phyloP scores from a whole-genome alignment of 2,329 filamentous ascomycete genomes.

The Trichoderma polysporum region DNA sequence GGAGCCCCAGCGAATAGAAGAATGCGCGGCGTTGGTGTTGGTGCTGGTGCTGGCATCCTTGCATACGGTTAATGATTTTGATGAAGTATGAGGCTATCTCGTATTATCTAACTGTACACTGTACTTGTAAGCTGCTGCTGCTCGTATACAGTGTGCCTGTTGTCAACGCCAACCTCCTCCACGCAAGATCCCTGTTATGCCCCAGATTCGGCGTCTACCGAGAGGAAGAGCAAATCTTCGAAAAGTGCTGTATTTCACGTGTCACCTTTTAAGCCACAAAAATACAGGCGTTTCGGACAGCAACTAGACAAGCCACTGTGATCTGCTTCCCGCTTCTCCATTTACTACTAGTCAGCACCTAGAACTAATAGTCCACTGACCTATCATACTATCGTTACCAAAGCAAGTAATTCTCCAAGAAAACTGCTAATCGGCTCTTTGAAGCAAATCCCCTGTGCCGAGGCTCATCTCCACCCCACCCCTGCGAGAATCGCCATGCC shows the following conservation, averaged over 20 bases:
- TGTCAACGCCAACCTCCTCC: background rate
- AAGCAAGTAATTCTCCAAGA: no score
- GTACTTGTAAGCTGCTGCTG: background rate
- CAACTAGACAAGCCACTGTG: background rate
- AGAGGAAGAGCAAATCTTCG: no score
- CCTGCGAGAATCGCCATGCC: background rate
- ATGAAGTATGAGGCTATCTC: background rate
- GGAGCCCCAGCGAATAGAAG: conserved; percentile 42
- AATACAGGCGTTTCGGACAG: background rate
- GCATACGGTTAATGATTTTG: background rate
- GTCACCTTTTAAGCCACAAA: background rate
- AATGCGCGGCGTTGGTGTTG: conserved; percentile 26
- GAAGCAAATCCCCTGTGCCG: background rate
- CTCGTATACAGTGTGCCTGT: background rate
- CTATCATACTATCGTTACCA: background rate
- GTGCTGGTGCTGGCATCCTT: background rate
- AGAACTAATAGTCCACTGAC: background rate
- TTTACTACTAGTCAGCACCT: background rate
- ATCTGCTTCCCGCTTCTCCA: no score
- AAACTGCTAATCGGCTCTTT: background rate
- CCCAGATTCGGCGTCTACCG: background rate
- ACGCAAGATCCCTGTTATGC: background rate
- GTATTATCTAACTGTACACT: background rate
- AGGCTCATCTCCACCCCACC: conserved; percentile 2
- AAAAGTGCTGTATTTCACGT: background rate